phyloP scores from a whole-genome alignment of 2,329 filamentous ascomycete species.

The Pyricularia pennisetigena region DNA sequence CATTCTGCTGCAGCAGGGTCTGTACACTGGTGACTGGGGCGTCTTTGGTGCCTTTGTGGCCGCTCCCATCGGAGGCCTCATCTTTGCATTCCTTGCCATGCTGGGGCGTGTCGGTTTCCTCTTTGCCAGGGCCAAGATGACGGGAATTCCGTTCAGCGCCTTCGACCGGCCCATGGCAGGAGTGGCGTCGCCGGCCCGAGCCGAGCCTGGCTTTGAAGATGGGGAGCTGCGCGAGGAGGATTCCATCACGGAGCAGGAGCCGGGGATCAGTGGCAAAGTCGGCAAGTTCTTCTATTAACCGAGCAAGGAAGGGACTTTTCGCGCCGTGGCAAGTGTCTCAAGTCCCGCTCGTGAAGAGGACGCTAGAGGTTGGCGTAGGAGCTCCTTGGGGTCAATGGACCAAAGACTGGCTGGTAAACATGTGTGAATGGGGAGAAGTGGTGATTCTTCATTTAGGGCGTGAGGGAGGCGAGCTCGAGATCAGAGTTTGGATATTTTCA shows the following conservation, averaged over 20 bases:
- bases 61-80: conserved; percentile 63
- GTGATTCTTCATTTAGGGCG: too few species aligned
- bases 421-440: not conserved
- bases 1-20: conserved; percentile 60
- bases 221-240: conserved; percentile 18
- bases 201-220: conserved; percentile 12
- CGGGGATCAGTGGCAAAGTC: conserved; percentile 21
- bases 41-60: conserved; percentile 77
- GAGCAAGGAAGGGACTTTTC: not conserved
- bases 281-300: conserved; percentile 43
- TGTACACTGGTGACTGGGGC: conserved; percentile 72
- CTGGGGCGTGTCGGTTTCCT: conserved; percentile 48
- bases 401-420: not conserved
- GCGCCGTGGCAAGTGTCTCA: not conserved
- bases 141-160: conserved; percentile 55
- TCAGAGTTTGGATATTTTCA: too few species aligned
- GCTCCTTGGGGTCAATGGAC: not conserved
- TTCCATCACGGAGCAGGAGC: conserved; percentile 13
- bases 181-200: conserved; percentile 23
- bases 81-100: conserved; percentile 60
- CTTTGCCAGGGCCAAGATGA: conserved; percentile 44
- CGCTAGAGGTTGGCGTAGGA: not conserved
- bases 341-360: not conserved
- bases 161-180: conserved; percentile 35
- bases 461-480: too few species aligned